Evolutionary conservation across 176 grass and related monocot genomes (phyloP).

Genomic region (Rhynchospora breviuscula): DNA sequence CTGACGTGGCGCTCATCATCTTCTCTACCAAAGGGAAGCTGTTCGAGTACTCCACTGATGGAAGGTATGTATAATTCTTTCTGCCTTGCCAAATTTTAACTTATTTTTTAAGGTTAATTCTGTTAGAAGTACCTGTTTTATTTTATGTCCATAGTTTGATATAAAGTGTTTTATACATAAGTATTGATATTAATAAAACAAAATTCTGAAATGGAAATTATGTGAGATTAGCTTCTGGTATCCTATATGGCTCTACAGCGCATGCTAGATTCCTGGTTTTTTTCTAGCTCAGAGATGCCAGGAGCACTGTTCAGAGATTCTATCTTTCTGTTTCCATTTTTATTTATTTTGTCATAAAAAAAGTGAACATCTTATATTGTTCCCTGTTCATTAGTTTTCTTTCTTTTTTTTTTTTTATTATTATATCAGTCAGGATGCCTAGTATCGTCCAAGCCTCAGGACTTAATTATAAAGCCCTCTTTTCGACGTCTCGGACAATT

Average conservation of each 20-base stretch:
- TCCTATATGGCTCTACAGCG: neutral
- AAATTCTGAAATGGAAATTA: neutral
- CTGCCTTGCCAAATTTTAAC: too few species aligned
- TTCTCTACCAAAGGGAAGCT: slow-evolving; percentile 43
- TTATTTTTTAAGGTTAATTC: neutral
- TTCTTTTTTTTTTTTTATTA: neutral
- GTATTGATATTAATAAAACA: neutral
- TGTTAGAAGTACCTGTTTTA: neutral
- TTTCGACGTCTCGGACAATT: neutral
- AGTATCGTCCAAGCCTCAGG: neutral
- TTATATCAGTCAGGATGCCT: neutral
- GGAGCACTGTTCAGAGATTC: neutral
- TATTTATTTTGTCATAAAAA: neutral
- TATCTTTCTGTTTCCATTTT: neutral
- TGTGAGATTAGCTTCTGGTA: neutral
- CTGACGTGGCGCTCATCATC: slow-evolving; percentile 35
- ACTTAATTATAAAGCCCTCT: neutral
- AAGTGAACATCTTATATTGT: neutral
- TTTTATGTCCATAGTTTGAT: neutral
- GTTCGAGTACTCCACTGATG: slow-evolving; percentile 31
- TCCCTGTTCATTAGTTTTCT: neutral
- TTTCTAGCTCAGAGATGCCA: neutral
- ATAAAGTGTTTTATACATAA: neutral
- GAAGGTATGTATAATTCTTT: slow-evolving; percentile 3
- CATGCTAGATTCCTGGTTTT: neutral